Conservation (phyloP, 2,329 filamentous ascomycete species). For the Colletotrichum australisinense region DNA sequence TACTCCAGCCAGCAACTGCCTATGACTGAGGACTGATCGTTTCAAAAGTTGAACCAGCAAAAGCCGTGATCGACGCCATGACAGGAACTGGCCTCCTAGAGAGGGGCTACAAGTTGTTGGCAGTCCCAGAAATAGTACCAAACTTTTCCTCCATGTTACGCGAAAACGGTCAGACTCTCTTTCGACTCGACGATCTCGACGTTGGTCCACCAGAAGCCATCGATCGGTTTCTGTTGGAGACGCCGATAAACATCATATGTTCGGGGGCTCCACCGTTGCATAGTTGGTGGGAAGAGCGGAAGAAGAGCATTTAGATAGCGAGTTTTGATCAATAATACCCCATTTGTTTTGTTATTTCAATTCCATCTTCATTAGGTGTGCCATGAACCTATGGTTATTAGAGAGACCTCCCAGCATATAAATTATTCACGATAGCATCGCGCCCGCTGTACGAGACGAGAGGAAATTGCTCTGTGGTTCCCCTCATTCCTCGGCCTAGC, state of each 20-base stretch:
- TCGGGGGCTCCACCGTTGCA: slow-evolving; percentile 14
- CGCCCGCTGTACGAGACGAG: background rate
- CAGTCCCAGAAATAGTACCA: background rate
- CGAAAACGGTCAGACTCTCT: background rate
- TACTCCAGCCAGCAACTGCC: background rate
- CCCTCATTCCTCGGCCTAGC: background rate
- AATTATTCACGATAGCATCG: no score
- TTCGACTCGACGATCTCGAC: background rate
- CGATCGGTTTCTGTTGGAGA: slow-evolving; percentile 17
- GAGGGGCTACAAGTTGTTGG: background rate
- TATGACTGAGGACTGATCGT: background rate
- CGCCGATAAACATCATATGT: slow-evolving; percentile 23
- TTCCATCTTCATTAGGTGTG: no score
- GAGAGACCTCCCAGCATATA: no score
- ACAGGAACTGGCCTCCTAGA: background rate
- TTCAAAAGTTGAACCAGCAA: background rate
- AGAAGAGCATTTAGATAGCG: slow-evolving; percentile 5
- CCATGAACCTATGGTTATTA: no score
- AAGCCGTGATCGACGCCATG: background rate
- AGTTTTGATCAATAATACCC: background rate
- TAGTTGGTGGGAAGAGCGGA: slow-evolving; percentile 14
- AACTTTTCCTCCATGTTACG: slow-evolving; percentile 12
- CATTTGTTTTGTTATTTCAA: background rate
- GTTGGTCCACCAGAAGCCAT: slow-evolving; percentile 14
- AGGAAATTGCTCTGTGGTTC: background rate